These are phyloP conservation scores for Hymenoscyphus repandus DNA, from an alignment of 2,329 filamentous ascomycete genomes.

Conservation along the genomic window DNA sequence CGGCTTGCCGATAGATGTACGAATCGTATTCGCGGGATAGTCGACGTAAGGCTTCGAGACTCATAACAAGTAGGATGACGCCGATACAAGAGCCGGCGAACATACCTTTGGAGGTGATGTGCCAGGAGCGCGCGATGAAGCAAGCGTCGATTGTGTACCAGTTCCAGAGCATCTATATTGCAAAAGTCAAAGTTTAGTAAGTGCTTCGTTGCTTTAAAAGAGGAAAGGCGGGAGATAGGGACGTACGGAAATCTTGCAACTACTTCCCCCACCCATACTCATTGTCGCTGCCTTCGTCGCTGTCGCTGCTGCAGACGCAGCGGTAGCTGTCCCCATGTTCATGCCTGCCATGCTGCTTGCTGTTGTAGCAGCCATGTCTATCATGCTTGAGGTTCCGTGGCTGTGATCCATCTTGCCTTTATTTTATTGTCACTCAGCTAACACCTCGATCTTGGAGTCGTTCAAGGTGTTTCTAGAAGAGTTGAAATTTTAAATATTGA, in stretches of 20 bases:
- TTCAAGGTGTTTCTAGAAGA: background rate
- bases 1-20: slow-evolving; percentile 47
- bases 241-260: slow-evolving; percentile 10
- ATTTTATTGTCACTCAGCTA: too few relatives aligned
- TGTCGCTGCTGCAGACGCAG: slow-evolving; percentile 6
- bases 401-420: background rate
- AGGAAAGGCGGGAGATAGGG: too few relatives aligned
- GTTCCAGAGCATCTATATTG: slow-evolving; percentile 69
- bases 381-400: slow-evolving; percentile 4
- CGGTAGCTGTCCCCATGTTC: slow-evolving; percentile 5
- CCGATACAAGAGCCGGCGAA: slow-evolving; percentile 80
- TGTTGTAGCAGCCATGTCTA: slow-evolving; percentile 21
- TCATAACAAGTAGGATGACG: slow-evolving; percentile 65
- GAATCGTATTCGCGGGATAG: slow-evolving; percentile 67
- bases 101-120: slow-evolving; percentile 61
- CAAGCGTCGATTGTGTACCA: slow-evolving; percentile 70
- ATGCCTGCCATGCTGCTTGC: slow-evolving; percentile 4
- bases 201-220: background rate
- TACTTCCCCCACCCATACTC: slow-evolving; percentile 8
- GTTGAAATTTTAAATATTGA: too few relatives aligned
- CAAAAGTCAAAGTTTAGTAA: slow-evolving; percentile 3
- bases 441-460: too few relatives aligned
- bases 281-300: background rate
- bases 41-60: slow-evolving; percentile 68
- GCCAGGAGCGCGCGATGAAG: slow-evolving; percentile 68